phyloP scores from a whole-genome alignment of 1,284 basidiomycete genomes.

The Malassezia furfur region DNA sequence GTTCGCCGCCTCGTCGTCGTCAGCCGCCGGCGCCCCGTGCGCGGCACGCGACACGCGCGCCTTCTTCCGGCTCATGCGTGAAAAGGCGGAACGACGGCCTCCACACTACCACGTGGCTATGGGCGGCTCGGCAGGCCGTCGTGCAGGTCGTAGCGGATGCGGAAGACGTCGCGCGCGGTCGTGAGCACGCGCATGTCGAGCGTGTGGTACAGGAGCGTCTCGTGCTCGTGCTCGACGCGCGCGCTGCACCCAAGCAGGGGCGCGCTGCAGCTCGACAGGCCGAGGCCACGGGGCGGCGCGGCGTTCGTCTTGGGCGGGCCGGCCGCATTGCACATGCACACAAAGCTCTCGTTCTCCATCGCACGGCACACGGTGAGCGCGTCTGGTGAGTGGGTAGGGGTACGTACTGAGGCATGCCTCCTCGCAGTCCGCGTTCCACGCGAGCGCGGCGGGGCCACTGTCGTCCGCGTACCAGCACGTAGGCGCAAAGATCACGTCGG shows the following conservation, averaged over 20 bases:
- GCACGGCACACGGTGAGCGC: conserved; percentile 27
- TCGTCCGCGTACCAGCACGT: conserved; percentile 46
- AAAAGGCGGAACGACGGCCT: background rate
- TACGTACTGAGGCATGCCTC: conserved; percentile 21
- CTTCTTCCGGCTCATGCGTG: conserved; percentile 4
- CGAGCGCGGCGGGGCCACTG: conserved; percentile 28
- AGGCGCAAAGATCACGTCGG: conserved; percentile 42
- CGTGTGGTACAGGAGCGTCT: conserved; percentile 28
- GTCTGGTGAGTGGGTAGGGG: conserved; percentile 8
- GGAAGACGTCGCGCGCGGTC: conserved; percentile 9
- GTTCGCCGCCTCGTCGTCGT: background rate
- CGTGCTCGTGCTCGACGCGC: conserved; percentile 22
- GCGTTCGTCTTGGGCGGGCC: conserved; percentile 16
- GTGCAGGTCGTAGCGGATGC: conserved; percentile 6
- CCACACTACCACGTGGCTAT: conserved; percentile 1
- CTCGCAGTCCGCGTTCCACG: conserved; percentile 33
- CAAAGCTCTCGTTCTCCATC: conserved; percentile 33
- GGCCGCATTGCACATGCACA: conserved; percentile 44
- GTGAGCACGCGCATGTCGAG: conserved; percentile 29
- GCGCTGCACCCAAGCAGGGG: conserved; percentile 34
- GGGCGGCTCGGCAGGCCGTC: background rate
- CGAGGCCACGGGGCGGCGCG: conserved; percentile 27
- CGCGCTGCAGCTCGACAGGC: conserved; percentile 30
- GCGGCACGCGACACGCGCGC: background rate
- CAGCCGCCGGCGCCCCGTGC: background rate